These are phyloP conservation scores for Beauveria asiatica DNA, from an alignment of 2,329 filamentous ascomycete genomes.

Conservation along the genomic window DNA sequence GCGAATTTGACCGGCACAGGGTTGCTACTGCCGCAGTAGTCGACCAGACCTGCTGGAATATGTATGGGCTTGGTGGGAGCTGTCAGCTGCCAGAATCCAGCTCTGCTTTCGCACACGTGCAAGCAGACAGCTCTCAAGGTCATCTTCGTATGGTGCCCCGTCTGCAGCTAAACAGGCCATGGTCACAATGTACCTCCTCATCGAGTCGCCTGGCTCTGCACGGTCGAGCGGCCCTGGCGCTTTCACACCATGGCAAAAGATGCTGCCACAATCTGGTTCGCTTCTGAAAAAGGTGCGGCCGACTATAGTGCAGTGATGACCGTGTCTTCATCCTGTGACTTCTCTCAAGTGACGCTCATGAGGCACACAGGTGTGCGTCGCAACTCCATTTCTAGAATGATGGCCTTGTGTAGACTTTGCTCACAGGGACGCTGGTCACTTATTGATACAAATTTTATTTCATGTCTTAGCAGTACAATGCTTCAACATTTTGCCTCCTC, in stretches of 20 bases:
- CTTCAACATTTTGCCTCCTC: not conserved
- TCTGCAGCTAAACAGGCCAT: not conserved
- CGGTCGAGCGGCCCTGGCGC: not conserved
- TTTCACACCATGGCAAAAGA: not conserved
- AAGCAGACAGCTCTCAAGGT: not conserved
- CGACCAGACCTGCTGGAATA: not conserved
- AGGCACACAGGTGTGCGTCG: not conserved
- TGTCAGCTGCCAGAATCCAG: not conserved
- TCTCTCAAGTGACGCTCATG: not conserved
- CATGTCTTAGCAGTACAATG: not conserved
- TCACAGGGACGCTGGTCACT: not conserved
- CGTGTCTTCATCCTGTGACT: not conserved
- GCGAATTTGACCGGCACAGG: not conserved
- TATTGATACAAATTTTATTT: not conserved
- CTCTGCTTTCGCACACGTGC: not conserved
- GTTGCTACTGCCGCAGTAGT: not conserved
- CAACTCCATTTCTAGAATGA: not conserved
- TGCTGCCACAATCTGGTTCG: not conserved
- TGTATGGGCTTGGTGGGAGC: not conserved
- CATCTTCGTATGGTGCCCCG: not conserved
- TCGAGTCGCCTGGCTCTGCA: not conserved
- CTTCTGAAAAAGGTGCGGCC: not conserved
- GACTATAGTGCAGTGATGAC: not conserved
- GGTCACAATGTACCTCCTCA: not conserved
- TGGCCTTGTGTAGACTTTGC: not conserved